Base-by-base conservation (phyloP, 192 early-diverging fungal genomes). In the Mortierella antarctica region DNA sequence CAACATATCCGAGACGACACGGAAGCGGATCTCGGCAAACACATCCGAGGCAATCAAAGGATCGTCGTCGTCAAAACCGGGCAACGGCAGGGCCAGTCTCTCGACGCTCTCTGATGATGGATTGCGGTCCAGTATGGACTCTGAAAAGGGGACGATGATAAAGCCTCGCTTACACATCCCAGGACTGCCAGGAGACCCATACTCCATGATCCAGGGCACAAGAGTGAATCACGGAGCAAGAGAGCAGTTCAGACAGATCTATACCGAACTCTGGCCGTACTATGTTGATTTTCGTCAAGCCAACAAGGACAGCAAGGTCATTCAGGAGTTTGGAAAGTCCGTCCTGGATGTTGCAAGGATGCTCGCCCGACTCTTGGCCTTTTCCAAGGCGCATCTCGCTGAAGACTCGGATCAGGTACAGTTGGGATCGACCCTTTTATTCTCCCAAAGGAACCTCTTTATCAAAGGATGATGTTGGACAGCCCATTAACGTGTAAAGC, bases 301-400 rank as follows among this genome's bases (percentile, higher is more conserved):
- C 15, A 85, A 90, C 55, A 91, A 90, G 57, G 92, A 93, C 60
- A 91, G 89, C 6, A 90, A 87, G 66, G 82, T 95, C 5, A 91
- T 94, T 54, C 77, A 86, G 49, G 94, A 95, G 59, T 91, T 83
- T 79, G 83, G 82, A 66, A 84, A 84, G 51, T 88, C 92, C 62
- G 86, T 92, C 44, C 47, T 83, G 39, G 87, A 91, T 58, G 86
- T 92, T 47, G 91, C 87, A 17, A 84, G 86, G 54, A 85, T 92
- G 62, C 81, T 95, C 59, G 83, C 78, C 39, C 64, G 86, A 7
- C 71, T 95, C 52, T 63, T 69, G 49, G 71, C 83, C 18, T 62
- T 93, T 88, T 85, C 86, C 44, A 65, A 86, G 69, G 66, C 88
- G 70, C 39, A 85, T 83, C 67, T 92, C 76, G 83, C 83, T 0